Evolutionary conservation across 805 yeast species (phyloP).

Genomic region (Hanseniaspora jakobsenii): DNA sequence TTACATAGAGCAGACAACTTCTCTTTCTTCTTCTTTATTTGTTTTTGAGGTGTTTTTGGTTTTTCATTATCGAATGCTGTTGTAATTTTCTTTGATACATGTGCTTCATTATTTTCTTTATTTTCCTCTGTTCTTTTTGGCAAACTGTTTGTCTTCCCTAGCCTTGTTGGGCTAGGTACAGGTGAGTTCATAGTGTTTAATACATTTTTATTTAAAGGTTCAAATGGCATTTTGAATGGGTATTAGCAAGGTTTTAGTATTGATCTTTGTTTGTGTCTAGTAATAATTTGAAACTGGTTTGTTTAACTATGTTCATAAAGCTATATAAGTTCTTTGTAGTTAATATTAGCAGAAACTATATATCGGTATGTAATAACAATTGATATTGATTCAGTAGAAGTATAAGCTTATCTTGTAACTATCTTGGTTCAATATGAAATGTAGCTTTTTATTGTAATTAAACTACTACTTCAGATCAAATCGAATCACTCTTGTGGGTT

Average conservation of each 20-base stretch:
- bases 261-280: background rate
- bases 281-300: too few relatives aligned
- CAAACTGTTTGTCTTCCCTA: slow-evolving; percentile 1
- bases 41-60: slow-evolving; percentile 30
- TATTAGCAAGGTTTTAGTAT: too few relatives aligned
- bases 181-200: slow-evolving; percentile 13
- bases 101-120: slow-evolving; percentile 20
- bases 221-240: slow-evolving; percentile 13
- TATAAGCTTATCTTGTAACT: too few relatives aligned
- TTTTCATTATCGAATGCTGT: slow-evolving; percentile 14
- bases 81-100: slow-evolving; percentile 16
- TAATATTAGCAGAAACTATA: too few relatives aligned
- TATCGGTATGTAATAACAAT: too few relatives aligned
- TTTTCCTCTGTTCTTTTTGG: slow-evolving; percentile 9
- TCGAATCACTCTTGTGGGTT: too few relatives aligned
- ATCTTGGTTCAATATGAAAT: too few relatives aligned
- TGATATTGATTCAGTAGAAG: too few relatives aligned
- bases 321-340: too few relatives aligned
- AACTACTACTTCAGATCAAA: too few relatives aligned
- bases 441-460: too few relatives aligned
- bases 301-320: too few relatives aligned
- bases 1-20: slow-evolving; percentile 83
- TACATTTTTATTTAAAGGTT: slow-evolving; percentile 12
- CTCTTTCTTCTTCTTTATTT: slow-evolving; percentile 55
- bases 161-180: slow-evolving; percentile 13